phyloP scores from a whole-genome alignment of 1,139 yeast genomes.

The Yamadazyma trypodendri region DNA sequence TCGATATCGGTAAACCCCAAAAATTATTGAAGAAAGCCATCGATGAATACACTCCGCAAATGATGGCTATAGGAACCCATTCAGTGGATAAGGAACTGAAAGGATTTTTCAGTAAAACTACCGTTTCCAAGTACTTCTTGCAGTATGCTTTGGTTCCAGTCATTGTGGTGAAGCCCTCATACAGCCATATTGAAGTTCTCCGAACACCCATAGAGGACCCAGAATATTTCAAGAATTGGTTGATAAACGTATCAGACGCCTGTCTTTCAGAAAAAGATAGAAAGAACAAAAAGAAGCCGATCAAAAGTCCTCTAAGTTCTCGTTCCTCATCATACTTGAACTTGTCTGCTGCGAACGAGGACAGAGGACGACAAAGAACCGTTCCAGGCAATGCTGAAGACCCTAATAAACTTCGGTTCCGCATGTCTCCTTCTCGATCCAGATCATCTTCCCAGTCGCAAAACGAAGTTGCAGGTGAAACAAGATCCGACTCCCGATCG shows the following conservation, averaged over 20 bases:
- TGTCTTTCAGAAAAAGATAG: slow-evolving; percentile 18
- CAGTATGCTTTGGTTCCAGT: slow-evolving; percentile 71
- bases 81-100: slow-evolving; percentile 32
- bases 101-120: slow-evolving; percentile 44
- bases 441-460: slow-evolving; percentile 11
- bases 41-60: slow-evolving; percentile 61
- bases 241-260: slow-evolving; percentile 21
- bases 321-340: slow-evolving; percentile 12
- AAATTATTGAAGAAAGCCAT: slow-evolving; percentile 54
- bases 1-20: slow-evolving; percentile 62
- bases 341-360: slow-evolving; percentile 11
- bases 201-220: slow-evolving; percentile 26
- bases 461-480: slow-evolving; percentile 3
- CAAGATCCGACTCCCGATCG: slow-evolving; percentile 8
- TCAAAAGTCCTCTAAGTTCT: slow-evolving; percentile 11
- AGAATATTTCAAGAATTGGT: slow-evolving; percentile 32
- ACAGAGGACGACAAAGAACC: slow-evolving; percentile 16
- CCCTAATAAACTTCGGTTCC: slow-evolving; percentile 6
- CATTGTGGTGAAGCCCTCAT: slow-evolving; percentile 60
- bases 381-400: slow-evolving; percentile 4
- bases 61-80: slow-evolving; percentile 66
- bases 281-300: slow-evolving; percentile 7
- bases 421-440: slow-evolving; percentile 14
- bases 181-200: slow-evolving; percentile 34
- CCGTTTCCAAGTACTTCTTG: slow-evolving; percentile 60